Evolutionary conservation across 129 eudicot genomes (phyloP).

Genomic region (Gnaphalium uliginosum): DNA sequence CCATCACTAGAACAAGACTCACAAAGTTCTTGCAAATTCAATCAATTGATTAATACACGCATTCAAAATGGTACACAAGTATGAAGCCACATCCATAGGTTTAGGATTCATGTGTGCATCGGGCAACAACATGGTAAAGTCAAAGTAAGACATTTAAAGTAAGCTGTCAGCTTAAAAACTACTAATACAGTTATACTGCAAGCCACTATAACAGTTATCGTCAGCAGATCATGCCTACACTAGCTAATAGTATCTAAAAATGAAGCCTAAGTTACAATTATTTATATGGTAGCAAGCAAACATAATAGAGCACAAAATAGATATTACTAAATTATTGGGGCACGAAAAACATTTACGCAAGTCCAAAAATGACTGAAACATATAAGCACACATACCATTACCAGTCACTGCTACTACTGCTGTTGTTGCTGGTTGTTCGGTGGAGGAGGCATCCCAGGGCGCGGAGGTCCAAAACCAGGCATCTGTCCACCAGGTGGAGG

Average conservation of each 20-base stretch:
- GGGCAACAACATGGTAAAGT: background rate
- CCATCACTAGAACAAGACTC: background rate
- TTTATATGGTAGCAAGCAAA: background rate
- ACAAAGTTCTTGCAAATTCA: background rate
- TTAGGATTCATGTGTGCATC: background rate
- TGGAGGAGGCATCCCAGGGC: conserved; percentile 88
- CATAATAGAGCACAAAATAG: background rate
- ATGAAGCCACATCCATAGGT: background rate
- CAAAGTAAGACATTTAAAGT: conserved; percentile 1
- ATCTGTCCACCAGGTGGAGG: conserved; percentile 71
- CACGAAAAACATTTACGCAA: background rate
- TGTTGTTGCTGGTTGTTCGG: conserved; percentile 63
- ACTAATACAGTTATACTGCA: background rate
- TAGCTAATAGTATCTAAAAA: background rate
- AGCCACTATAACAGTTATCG: background rate
- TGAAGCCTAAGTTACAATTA: background rate
- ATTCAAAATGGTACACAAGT: background rate
- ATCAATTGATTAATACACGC: background rate
- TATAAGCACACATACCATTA: conserved; percentile 6
- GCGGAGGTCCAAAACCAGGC: conserved; percentile 68
- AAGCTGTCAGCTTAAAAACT: background rate
- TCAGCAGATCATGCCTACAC: background rate
- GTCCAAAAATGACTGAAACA: background rate
- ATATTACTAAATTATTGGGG: conserved; percentile 27
- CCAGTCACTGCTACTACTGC: conserved; percentile 50